phyloP scores from a whole-genome alignment of 2,329 filamentous ascomycete genomes.

The Ophiostoma ulmi region DNA sequence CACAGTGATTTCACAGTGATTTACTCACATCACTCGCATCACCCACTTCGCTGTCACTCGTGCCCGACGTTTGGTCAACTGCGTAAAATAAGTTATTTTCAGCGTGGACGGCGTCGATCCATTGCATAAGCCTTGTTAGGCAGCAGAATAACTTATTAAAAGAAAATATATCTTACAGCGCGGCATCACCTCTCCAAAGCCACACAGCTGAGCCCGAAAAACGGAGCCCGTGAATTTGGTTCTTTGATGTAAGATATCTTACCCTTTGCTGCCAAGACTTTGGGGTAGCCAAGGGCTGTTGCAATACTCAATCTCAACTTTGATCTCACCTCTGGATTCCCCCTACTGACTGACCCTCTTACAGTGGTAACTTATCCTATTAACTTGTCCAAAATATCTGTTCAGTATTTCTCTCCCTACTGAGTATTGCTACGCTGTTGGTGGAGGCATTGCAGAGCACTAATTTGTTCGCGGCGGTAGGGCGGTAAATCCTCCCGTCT shows the following conservation, averaged over 20 bases:
- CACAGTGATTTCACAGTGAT: background rate
- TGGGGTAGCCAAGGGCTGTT: background rate
- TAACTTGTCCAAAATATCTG: background rate
- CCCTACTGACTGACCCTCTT: background rate
- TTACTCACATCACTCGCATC: background rate
- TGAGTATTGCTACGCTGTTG: background rate
- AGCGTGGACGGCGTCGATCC: background rate
- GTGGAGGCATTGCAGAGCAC: constrained; percentile 2
- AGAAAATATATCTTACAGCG: background rate
- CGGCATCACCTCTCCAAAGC: background rate
- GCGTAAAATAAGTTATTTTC: background rate
- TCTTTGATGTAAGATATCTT: background rate
- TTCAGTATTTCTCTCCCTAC: background rate
- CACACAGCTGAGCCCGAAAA: background rate
- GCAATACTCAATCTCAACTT: background rate
- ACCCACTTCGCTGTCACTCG: background rate
- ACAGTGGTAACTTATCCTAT: background rate
- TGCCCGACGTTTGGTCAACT: background rate
- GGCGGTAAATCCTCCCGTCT: background rate
- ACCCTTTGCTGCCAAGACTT: background rate
- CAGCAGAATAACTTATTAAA: background rate
- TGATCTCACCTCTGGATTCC: background rate
- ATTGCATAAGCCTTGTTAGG: constrained; percentile 11
- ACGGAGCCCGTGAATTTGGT: background rate
- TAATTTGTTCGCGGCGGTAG: background rate